Base-by-base conservation (phyloP, 495 filamentous ascomycete genomes). In the Apodospora peruviana region DNA sequence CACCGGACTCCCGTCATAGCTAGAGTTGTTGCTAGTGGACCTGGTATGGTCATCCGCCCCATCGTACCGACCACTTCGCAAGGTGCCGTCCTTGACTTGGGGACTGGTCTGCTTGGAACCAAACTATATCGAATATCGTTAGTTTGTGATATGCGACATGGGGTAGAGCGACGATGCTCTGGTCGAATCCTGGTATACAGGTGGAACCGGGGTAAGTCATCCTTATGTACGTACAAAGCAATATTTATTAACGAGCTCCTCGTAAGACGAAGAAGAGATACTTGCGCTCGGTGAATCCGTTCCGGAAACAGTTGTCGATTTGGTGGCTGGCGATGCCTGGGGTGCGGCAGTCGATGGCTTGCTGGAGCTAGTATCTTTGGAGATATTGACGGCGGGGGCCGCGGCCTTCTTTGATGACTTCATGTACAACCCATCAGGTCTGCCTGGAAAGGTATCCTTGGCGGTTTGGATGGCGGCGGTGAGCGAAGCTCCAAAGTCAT, bases 211-310 rank as follows among this genome's bases (percentile, higher is more conserved):
- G 50, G 19, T 14, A 18, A 14, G 36, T 45, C 57, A 54, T 51
- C 56, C 56, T 53, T 66, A 54, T 50, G 53, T 74, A 94, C 90
- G 80, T 88, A 96, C 91, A 79, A 95, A 96, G 77, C 93, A 98
- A 72, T 95, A 98, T 70, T 94, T 95, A 74, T 95, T 87, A 59
- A 98, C 81, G 48, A 98, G 76, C 66, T 98, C 93, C 62, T 90
- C 84, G 68, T 97, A 96, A 44, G 88, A 86, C 34, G 85, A 80
- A 20, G 91, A 94, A 20, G 90, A 77, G 53, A 91, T 75, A 51
- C 69, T 73, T 21, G 69, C 55, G 29, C 69, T 61, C 1, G 67
- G 69, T 1, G 70, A 66, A n/a, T 67, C 66, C 14, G 59, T 51
- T 18, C 62, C 64, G 20, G 56, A 45, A 24, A 60, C 43, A 22